Conservation (phyloP, 768 basidiomycete species). For the Epithele typhae region DNA sequence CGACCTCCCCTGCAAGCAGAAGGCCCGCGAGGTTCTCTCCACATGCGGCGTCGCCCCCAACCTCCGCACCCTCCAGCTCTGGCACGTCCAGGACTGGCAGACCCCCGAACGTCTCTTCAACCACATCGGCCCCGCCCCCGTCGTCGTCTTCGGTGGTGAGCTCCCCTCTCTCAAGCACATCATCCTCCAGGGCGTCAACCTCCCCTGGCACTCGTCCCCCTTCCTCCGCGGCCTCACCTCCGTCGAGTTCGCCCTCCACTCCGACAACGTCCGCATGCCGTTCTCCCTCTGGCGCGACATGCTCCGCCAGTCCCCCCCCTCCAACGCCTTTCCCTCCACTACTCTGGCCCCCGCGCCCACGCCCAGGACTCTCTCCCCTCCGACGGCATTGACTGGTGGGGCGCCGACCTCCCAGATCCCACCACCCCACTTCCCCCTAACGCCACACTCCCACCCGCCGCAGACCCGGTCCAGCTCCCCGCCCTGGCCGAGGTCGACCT, state of each 20-base stretch:
- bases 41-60: conserved; percentile 49
- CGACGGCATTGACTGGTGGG: conserved; percentile 28
- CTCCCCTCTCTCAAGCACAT: conserved; percentile 51
- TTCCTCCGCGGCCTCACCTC: conserved; percentile 46
- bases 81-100: conserved; percentile 58
- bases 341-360: conserved; percentile 46
- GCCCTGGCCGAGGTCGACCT: conserved; percentile 44
- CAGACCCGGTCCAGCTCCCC: conserved; percentile 19
- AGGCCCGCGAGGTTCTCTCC: conserved; percentile 46
- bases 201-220: conserved; percentile 56
- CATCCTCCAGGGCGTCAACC: conserved; percentile 62
- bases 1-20: conserved; percentile 53
- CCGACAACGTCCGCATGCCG: conserved; percentile 52
- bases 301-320: conserved; percentile 46
- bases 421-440: conserved; percentile 23
- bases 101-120: conserved; percentile 46
- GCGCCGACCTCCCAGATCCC: conserved; percentile 30
- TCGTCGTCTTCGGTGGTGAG: conserved; percentile 49
- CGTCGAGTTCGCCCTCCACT: conserved; percentile 58
- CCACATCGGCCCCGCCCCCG: conserved; percentile 56
- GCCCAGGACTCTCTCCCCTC: conserved; percentile 18
- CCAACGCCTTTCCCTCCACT: conserved; percentile 46
- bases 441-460: conserved; percentile 42
- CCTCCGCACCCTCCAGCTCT: conserved; percentile 57
- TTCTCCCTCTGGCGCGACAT: conserved; percentile 52